Base-by-base conservation (phyloP, 2,329 filamentous ascomycete genomes). In the Leptoxyphium fumago region DNA sequence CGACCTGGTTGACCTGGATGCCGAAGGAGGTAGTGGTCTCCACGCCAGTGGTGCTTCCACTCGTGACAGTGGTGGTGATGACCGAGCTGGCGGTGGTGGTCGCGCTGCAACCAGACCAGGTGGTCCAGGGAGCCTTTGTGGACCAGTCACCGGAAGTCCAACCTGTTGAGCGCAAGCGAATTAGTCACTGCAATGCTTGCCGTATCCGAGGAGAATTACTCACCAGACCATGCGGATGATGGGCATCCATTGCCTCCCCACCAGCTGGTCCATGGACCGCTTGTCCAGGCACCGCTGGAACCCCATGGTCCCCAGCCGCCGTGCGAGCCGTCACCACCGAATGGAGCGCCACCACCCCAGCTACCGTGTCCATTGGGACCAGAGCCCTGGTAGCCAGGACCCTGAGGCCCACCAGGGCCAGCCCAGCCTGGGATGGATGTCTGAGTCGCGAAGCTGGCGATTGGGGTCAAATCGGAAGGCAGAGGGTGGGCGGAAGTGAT, bases 261-360 rank as follows among this genome's bases (percentile, higher is more conserved):
- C 60, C 60, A 62, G 21, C 45, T 49, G 10, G 60, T 62, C 60
- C 60, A 62, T 1, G 59, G 52, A 9, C 59, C 60, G 6, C 45
- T 43, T 3, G 58, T 60, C 56, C 58, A 61, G 9, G 42, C 49
- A 21, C 42, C 45, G 32, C 41, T 14, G 32, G 47, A 52, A 5
- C 48, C 50, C 59, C 59, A 61, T 10, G 56, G 54, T 18, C 59
- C 59, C 57, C 58, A 61, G 14, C 59, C 58, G 28, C 50, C 50
- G 43, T 48, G 46, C 15, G 47, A 39, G 18, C 41, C 47, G 41
- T 38, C 38, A 26, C 11, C 14, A 10, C 50, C 50, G 41, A 51
- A 52, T n/a, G 48, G 48, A 11, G 48, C 50, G 32, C 45, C 43
- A 13, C 51, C 50, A n/a, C 42, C 45, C 9, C 48, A 48, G 10